Conservation (phyloP, 169 alveolate species). For the Perkinsus marinus region DNA sequence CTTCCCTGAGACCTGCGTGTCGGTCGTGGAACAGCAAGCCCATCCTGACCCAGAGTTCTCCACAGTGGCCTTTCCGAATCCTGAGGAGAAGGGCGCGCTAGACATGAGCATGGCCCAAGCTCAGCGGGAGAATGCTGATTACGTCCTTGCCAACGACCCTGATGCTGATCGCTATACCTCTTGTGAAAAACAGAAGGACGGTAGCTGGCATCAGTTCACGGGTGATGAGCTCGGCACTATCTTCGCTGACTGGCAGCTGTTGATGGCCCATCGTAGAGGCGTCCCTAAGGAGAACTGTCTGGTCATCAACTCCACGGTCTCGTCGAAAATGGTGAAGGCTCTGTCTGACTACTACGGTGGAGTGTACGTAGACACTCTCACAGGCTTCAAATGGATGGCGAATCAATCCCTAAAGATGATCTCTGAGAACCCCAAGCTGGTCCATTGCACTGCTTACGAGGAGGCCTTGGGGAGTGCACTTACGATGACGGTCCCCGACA, state of each 20-base stretch:
- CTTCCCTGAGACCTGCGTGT: neutral
- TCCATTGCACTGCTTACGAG: slow-evolving; percentile 30
- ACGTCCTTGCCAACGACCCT: slow-evolving; percentile 65
- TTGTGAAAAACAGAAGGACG: slow-evolving; percentile 47
- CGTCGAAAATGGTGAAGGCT: neutral
- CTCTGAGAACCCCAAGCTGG: slow-evolving; percentile 18
- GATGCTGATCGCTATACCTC: slow-evolving; percentile 62
- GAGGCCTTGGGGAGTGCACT: slow-evolving; percentile 43
- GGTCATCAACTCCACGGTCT: neutral
- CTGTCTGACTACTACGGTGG: neutral
- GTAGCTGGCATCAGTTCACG: slow-evolving; percentile 36
- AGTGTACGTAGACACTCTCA: slow-evolving; percentile 41
- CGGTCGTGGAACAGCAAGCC: slow-evolving; percentile 28
- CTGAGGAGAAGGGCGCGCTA: slow-evolving; percentile 55
- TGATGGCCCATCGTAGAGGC: neutral
- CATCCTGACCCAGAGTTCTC: slow-evolving; percentile 59
- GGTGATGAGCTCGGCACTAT: slow-evolving; percentile 48
- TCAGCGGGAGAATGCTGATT: slow-evolving; percentile 28
- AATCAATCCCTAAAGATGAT: slow-evolving; percentile 29
- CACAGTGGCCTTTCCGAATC: slow-evolving; percentile 58
- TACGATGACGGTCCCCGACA: slow-evolving; percentile 33
- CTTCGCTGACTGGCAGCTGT: slow-evolving; percentile 13
- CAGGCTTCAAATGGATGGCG: slow-evolving; percentile 60
- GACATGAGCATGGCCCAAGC: slow-evolving; percentile 41
- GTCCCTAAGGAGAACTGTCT: neutral